Conservation (phyloP, 306 rosid species). For the Quercus berberidifolia region DNA sequence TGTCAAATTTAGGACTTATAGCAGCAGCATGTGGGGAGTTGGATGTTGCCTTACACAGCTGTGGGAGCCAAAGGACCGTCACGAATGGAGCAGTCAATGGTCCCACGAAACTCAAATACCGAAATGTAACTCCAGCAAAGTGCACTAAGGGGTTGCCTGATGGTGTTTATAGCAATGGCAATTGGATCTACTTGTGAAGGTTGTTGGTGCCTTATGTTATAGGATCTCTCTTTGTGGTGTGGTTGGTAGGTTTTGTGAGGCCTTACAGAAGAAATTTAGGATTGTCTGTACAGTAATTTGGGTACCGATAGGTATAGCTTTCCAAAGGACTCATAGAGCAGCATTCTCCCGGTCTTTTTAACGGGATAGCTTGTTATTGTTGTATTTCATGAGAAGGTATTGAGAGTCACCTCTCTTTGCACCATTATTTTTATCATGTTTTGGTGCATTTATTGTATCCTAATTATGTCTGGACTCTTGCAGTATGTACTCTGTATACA, state of each 20-base stretch:
- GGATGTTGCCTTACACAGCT: no score
- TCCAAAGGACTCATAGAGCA: slow-evolving; percentile 30
- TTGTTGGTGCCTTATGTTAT: background rate
- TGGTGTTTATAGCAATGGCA: slow-evolving; percentile 42
- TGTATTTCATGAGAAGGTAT: slow-evolving; percentile 2
- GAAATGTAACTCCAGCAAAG: slow-evolving; percentile 35
- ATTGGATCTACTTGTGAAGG: slow-evolving; percentile 51
- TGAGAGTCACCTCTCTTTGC: background rate
- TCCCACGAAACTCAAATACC: slow-evolving; percentile 8
- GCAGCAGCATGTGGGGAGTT: slow-evolving; percentile 74
- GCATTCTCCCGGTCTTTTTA: slow-evolving; percentile 53
- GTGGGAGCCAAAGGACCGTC: no score
- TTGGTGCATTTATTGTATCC: slow-evolving; percentile 1
- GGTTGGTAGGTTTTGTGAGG: slow-evolving; percentile 17
- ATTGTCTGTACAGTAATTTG: slow-evolving; percentile 51
- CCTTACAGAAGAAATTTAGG: slow-evolving; percentile 20
- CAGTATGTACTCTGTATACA: background rate
- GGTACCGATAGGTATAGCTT: slow-evolving; percentile 38
- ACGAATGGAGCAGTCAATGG: no score
- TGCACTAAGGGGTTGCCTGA: slow-evolving; percentile 32
- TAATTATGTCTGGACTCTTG: background rate
- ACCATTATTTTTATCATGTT: background rate
- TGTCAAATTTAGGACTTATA: slow-evolving; percentile 58
- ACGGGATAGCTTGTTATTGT: slow-evolving; percentile 41
- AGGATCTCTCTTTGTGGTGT: background rate